Conservation (phyloP, 345 rosid genomes). For the Lenwebbia sp. region DNA sequence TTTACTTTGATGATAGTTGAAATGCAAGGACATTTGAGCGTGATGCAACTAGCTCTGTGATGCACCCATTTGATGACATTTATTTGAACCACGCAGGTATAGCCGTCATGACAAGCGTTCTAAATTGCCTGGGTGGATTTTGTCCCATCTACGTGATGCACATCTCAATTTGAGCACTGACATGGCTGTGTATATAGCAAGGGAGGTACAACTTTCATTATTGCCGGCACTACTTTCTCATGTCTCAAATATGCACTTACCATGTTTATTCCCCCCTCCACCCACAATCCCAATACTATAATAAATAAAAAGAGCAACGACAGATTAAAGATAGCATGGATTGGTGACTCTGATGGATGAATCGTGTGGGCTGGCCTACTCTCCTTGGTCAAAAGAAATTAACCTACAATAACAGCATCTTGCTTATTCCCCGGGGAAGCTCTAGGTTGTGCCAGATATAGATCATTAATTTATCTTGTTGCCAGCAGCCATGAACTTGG, state of each 20-base stretch:
- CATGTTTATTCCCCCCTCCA: background rate
- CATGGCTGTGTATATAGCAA: slow-evolving; percentile 88
- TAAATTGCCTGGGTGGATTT: slow-evolving; percentile 93
- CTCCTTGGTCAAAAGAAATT: background rate
- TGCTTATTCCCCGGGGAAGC: background rate
- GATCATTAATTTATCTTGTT: background rate
- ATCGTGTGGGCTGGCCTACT: background rate
- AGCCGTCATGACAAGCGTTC: slow-evolving; percentile 97
- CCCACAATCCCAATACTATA: background rate
- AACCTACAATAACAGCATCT: background rate
- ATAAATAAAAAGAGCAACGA: background rate
- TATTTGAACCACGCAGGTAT: slow-evolving; percentile 41
- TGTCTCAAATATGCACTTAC: background rate
- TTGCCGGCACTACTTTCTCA: background rate
- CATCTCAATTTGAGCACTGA: slow-evolving; percentile 93
- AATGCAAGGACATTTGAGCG: background rate
- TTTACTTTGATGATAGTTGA: background rate
- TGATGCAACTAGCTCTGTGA: background rate
- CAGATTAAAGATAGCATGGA: background rate
- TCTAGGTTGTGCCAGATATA: background rate
- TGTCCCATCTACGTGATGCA: slow-evolving; percentile 82
- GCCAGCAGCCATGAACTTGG: background rate
- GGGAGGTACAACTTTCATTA: slow-evolving; percentile 46
- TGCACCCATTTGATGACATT: background rate
- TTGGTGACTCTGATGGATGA: background rate